A percentile compares a stretch with the other conserved stretches of the same genome.
Evolutionary conservation across 2,329 filamentous ascomycete genomes (phyloP).

Genomic region (Tolypocladium amazonense): DNA sequence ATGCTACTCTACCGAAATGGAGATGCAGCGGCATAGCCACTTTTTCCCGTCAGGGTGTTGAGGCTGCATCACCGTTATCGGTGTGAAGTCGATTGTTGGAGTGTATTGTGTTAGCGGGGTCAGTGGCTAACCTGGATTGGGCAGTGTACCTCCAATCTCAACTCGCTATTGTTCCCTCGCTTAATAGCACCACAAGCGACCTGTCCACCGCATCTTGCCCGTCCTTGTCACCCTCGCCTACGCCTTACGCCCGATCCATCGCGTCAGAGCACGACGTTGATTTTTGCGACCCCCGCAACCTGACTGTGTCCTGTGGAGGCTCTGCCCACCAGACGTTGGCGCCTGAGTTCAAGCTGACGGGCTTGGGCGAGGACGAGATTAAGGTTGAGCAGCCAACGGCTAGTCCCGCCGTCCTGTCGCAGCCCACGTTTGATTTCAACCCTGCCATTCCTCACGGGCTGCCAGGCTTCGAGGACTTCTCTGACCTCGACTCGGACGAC

Average conservation of each 20-base stretch:
- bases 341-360: conserved; percentile 55
- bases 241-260: conserved; percentile 62
- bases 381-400: conserved; percentile 38
- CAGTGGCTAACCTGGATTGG: conserved; percentile 23
- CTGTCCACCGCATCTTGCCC: conserved; percentile 69
- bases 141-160: conserved; percentile 41
- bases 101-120: conserved; percentile 10
- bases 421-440: conserved; percentile 40
- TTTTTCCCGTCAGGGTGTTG: neutral
- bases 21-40: neutral
- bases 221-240: conserved; percentile 78
- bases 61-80: neutral
- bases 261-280: conserved; percentile 63
- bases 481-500: conserved; percentile 85
- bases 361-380: conserved; percentile 51
- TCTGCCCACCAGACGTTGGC: conserved; percentile 37
- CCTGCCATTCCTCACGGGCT: conserved; percentile 45
- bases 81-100: conserved; percentile 1
- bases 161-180: conserved; percentile 42
- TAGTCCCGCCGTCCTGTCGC: conserved; percentile 29
- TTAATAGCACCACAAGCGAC: conserved; percentile 55
- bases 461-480: conserved; percentile 72
- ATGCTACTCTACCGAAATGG: neutral
- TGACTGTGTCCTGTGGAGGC: conserved; percentile 56
- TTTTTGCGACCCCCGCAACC: conserved; percentile 85